Evolutionary conservation across 2,329 filamentous ascomycete genomes (phyloP).

Genomic region (Septoria linicola): DNA sequence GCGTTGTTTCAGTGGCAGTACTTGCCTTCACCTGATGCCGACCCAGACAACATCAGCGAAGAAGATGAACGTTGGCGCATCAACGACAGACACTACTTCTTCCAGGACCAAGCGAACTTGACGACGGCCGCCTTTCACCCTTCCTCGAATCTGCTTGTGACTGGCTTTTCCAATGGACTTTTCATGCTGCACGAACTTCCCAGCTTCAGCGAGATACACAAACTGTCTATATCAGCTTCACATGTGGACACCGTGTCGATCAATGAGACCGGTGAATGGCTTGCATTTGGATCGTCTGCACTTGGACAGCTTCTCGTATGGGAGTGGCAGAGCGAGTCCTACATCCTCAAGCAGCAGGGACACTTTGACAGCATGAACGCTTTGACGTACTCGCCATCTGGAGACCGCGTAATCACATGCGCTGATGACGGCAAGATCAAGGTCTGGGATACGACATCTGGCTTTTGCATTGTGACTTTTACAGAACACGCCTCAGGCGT

Average conservation of each 20-base stretch:
- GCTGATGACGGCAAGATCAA: slow-evolving; percentile 98
- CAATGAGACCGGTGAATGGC: slow-evolving; percentile 92
- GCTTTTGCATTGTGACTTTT: slow-evolving; percentile 97
- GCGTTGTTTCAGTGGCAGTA: slow-evolving; percentile 94
- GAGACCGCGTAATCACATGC: slow-evolving; percentile 86
- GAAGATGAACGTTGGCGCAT: slow-evolving; percentile 85
- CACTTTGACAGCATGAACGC: slow-evolving; percentile 96
- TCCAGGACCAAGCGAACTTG: slow-evolving; percentile 83
- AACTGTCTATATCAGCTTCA: slow-evolving; percentile 89
- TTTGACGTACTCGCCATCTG: slow-evolving; percentile 88
- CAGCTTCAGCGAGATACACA: slow-evolving; percentile 93
- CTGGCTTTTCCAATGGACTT: slow-evolving; percentile 89
- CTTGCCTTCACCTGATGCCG: slow-evolving; percentile 54
- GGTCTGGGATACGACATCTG: slow-evolving; percentile 94
- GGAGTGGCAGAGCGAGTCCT: slow-evolving; percentile 99
- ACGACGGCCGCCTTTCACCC: slow-evolving; percentile 90
- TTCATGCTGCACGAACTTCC: slow-evolving; percentile 96
- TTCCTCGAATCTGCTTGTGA: slow-evolving; percentile 85
- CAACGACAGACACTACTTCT: slow-evolving; percentile 86
- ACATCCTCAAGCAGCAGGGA: slow-evolving; percentile 96
- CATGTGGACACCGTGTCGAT: slow-evolving; percentile 94
- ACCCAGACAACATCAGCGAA: slow-evolving; percentile 55
- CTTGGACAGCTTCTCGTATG: slow-evolving; percentile 94
- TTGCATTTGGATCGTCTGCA: slow-evolving; percentile 94
- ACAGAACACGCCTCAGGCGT: slow-evolving; percentile 95